These are phyloP conservation scores for Aspergillus incahuasiensis DNA, from an alignment of 495 filamentous ascomycete species.

Conservation along the genomic window DNA sequence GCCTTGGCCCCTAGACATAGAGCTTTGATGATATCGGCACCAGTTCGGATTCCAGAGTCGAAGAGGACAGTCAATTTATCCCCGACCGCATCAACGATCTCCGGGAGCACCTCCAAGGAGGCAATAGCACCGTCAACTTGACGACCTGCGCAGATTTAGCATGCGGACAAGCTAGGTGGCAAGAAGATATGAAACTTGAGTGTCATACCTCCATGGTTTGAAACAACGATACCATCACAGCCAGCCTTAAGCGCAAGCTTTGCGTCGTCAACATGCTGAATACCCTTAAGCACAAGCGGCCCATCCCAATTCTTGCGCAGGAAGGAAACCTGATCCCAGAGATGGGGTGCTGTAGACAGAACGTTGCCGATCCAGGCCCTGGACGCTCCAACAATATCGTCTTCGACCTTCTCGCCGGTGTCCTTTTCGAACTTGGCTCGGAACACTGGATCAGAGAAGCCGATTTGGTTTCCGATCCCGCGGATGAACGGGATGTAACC, in stretches of 20 bases:
- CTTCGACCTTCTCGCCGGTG: slow-evolving; percentile 43
- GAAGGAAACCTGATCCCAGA: slow-evolving; percentile 55
- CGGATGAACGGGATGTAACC: slow-evolving; percentile 51
- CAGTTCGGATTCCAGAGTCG: slow-evolving; percentile 60
- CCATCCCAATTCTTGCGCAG: slow-evolving; percentile 58
- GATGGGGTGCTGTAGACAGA: slow-evolving; percentile 47
- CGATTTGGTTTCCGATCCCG: slow-evolving; percentile 40
- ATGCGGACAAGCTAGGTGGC: background rate
- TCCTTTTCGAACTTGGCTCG: slow-evolving; percentile 48
- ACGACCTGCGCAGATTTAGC: slow-evolving; percentile 34
- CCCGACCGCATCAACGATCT: slow-evolving; percentile 56
- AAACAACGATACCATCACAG: slow-evolving; percentile 50
- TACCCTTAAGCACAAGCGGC: slow-evolving; percentile 49
- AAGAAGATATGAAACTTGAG: background rate
- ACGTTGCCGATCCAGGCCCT: slow-evolving; percentile 47
- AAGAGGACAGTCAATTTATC: slow-evolving; percentile 56
- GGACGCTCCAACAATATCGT: slow-evolving; percentile 41
- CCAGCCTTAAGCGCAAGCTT: slow-evolving; percentile 42
- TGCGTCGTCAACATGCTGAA: slow-evolving; percentile 49
- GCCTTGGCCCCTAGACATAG: slow-evolving; percentile 82
- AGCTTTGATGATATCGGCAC: slow-evolving; percentile 72
- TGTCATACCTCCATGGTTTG: slow-evolving; percentile 49
- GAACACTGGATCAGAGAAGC: slow-evolving; percentile 59
- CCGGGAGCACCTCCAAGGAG: slow-evolving; percentile 59
- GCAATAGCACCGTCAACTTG: slow-evolving; percentile 65